Evolutionary conservation across 139 green algal species (phyloP).

Genomic region (Astrephomene gubernaculifera): DNA sequence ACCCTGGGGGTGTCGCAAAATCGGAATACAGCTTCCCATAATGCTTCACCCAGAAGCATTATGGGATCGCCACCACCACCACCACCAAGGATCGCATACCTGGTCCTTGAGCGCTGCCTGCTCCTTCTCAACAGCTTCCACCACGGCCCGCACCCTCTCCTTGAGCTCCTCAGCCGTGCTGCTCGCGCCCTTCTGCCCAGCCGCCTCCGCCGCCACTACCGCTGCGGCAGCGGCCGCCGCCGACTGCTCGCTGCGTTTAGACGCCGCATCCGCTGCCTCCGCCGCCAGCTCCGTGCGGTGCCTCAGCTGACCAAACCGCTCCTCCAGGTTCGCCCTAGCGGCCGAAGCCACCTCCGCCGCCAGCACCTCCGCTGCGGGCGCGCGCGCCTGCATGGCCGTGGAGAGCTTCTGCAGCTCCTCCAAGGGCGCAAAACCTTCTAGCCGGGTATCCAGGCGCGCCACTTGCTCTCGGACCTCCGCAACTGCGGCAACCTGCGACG

Average conservation of each 20-base stretch:
- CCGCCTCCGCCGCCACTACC: not conserved
- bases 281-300: not conserved
- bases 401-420: not conserved
- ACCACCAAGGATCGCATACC: too few species aligned
- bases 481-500: not conserved
- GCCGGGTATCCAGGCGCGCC: not conserved
- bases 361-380: not conserved
- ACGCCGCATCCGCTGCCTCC: conserved; percentile 7
- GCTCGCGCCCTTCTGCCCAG: not conserved
- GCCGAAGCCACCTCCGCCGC: not conserved
- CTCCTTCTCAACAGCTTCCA: conserved; percentile 16
- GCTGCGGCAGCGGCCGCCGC: not conserved
- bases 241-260: not conserved
- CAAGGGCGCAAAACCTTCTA: not conserved
- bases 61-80: too few species aligned
- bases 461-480: not conserved
- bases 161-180: not conserved
- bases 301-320: conserved; percentile 25
- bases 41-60: too few species aligned
- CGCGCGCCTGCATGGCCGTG: not conserved
- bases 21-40: too few species aligned
- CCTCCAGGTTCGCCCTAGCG: conserved; percentile 9
- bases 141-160: conserved; percentile 8
- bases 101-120: conserved; percentile 2
- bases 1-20: too few species aligned